Evolutionary conservation across 1,284 basidiomycete genomes (phyloP), one percentile per base, ranked within the genome.

Genomic region (Wallemia ichthyophaga): DNA sequence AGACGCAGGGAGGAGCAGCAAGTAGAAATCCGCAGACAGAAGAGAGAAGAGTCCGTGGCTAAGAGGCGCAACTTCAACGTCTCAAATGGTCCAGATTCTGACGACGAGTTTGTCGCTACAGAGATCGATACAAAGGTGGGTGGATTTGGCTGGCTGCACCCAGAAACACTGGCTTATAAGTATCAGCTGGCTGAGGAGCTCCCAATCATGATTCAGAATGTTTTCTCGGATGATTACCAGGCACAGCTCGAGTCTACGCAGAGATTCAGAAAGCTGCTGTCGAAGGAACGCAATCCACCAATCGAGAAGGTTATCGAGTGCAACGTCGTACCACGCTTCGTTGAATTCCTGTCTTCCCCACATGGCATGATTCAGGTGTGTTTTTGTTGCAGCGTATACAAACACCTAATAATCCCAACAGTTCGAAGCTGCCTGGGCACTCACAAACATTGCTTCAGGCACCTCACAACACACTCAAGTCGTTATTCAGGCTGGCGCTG

Each of bases 231-330:
- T 63, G 82, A 91, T 69, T 74, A 81, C 56, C 87, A 96, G 63
- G 81, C 80, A 65, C 91, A 96, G 72, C 76, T 95, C 62, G 89
- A 95, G 70, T 83, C 89, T 65, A 96, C 91, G 25, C 78, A 73
- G 66, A 94, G 88, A 74, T 98, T 98, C 78, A 81, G 94, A 68
- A 99, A 98, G 70, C 76, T 94, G 56, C 79, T 98, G 61, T 96
- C 92, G 65, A 99, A 99, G 76, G 92, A 99, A 75, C 92, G 91
- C 76, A 99, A 96, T 71, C 92, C 92, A 33, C 92, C 92, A n/a
- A 99, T 99, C 70, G 94, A 98, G 71, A 82, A 82, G 68, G 94
- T 99, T 65, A 98, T 99, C 70, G 86, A 89, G 66, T 94, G 89
- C 71, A 85, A 87, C 62, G 92, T 99, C 59, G 88, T 99, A 32